Conservation (phyloP, 371 early-diverging fungal genomes). For the Nematocida sp. region DNA sequence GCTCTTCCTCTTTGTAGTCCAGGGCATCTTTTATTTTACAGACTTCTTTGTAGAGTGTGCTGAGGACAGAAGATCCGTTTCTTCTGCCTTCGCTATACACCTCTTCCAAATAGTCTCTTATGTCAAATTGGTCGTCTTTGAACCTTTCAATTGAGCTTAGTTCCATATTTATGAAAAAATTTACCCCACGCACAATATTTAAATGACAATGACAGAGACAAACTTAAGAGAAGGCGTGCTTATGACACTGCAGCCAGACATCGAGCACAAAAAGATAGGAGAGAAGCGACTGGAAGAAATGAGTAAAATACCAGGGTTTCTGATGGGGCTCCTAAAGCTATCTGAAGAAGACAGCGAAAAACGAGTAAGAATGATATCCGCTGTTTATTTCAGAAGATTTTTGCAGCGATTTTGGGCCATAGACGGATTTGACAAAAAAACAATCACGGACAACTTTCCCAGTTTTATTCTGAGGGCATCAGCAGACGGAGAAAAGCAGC, state of each 20-base stretch:
- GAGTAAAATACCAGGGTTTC: constrained; percentile 23
- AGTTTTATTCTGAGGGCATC: constrained; percentile 7
- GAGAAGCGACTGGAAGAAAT: constrained; percentile 27
- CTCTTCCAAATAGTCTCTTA: constrained; percentile 26
- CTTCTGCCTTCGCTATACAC: constrained; percentile 8
- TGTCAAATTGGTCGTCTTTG: constrained; percentile 17
- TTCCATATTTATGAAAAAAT: constrained; percentile 38
- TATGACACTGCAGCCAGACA: constrained; percentile 45
- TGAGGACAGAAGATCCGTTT: not conserved
- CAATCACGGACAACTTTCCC: constrained; percentile 20
- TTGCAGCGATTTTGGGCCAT: constrained; percentile 28
- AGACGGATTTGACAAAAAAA: constrained; percentile 30
- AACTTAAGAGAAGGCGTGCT: constrained; percentile 42
- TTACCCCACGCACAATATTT: constrained; percentile 45
- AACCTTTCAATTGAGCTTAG: constrained; percentile 22
- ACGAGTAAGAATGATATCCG: constrained; percentile 21
- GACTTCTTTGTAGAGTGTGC: not conserved
- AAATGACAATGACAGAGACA: constrained; percentile 17
- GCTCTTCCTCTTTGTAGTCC: constrained; percentile 27
- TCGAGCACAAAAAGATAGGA: constrained; percentile 21
- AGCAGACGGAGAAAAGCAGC: constrained; percentile 30
- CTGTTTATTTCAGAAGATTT: constrained; percentile 42
- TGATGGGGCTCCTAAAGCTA: constrained; percentile 2
- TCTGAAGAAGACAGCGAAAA: constrained; percentile 11
- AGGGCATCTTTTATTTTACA: constrained; percentile 34